Conservation (phyloP, 2,329 filamentous ascomycete genomes). For the Aspergillus oerlinghausenensis region DNA sequence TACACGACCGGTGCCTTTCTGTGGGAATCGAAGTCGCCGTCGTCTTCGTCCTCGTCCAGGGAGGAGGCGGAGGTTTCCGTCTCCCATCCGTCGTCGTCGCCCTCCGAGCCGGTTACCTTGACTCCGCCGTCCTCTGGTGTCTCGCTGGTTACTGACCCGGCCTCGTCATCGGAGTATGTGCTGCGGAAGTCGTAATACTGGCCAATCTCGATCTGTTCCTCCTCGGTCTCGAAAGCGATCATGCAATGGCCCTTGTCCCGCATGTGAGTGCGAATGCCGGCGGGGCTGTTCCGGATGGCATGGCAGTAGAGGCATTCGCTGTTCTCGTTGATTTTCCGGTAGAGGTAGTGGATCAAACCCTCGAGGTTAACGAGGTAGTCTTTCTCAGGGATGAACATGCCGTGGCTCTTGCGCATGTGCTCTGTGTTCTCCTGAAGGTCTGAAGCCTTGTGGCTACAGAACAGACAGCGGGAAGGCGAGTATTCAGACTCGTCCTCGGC, state of each 20-base stretch:
- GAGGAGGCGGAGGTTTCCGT: slow-evolving; percentile 90
- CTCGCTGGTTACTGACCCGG: slow-evolving; percentile 44
- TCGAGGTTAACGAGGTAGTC: slow-evolving; percentile 77
- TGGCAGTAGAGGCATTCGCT: slow-evolving; percentile 86
- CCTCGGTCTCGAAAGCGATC: slow-evolving; percentile 84
- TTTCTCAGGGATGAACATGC: slow-evolving; percentile 93
- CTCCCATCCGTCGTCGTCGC: slow-evolving; percentile 82
- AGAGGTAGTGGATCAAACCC: slow-evolving; percentile 72
- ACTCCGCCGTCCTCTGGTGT: slow-evolving; percentile 52
- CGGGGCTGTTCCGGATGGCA: slow-evolving; percentile 71
- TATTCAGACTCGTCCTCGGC: slow-evolving; percentile 36
- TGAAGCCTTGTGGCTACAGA: slow-evolving; percentile 84
- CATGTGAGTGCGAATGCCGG: slow-evolving; percentile 93
- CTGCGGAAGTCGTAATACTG: slow-evolving; percentile 96
- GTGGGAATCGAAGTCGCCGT: slow-evolving; percentile 70
- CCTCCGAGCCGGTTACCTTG: slow-evolving; percentile 56
- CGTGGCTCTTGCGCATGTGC: slow-evolving; percentile 90
- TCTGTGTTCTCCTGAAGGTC: slow-evolving; percentile 69
- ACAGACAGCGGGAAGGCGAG: slow-evolving; percentile 64
- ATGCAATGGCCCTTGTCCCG: slow-evolving; percentile 94
- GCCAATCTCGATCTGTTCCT: slow-evolving; percentile 88
- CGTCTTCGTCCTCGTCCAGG: slow-evolving; percentile 76
- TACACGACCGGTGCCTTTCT: slow-evolving; percentile 69
- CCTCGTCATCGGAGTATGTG: slow-evolving; percentile 81
- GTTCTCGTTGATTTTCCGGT: slow-evolving; percentile 72